phyloP scores from a whole-genome alignment of 176 grass and related monocot genomes.

The Puya raimondii region DNA sequence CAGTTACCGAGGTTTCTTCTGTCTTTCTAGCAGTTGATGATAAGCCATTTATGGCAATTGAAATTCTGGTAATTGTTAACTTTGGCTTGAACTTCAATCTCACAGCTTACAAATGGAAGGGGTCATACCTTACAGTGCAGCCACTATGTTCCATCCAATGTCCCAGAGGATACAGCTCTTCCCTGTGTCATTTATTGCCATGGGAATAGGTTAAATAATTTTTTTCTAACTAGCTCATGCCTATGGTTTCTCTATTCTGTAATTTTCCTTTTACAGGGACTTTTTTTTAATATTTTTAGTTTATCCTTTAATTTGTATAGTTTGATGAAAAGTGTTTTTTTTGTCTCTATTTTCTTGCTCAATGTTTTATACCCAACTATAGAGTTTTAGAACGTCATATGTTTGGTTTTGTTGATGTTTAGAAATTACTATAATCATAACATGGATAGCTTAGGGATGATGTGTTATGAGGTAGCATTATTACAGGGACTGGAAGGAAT shows the following conservation, averaged over 20 bases:
- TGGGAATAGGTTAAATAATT: conserved; percentile 73
- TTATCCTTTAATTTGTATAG: background rate
- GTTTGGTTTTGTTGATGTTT: too few species aligned
- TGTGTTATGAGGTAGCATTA: too few species aligned
- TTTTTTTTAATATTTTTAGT: background rate
- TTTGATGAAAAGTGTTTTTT: background rate
- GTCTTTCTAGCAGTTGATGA: conserved; percentile 19
- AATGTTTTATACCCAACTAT: background rate
- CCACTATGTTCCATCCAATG: conserved; percentile 84
- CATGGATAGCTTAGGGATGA: too few species aligned
- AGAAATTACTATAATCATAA: too few species aligned
- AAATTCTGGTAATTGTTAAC: conserved; percentile 6
- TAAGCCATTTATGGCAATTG: background rate
- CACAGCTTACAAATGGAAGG: conserved; percentile 80
- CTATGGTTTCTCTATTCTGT: background rate
- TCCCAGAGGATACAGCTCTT: conserved; percentile 69
- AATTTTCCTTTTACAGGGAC: background rate
- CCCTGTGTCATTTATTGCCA: conserved; percentile 98
- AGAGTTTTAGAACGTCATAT: too few species aligned
- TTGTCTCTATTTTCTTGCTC: background rate
- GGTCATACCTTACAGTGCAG: conserved; percentile 87
- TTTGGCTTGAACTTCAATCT: conserved; percentile 8
- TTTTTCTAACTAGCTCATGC: conserved; percentile 5
- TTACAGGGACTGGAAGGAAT: too few species aligned
- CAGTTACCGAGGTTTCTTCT: conserved; percentile 31